Evolutionary conservation across 768 basidiomycete genomes (phyloP), one percentile per base, ranked within the genome.

Genomic region (Mycena crocata): DNA sequence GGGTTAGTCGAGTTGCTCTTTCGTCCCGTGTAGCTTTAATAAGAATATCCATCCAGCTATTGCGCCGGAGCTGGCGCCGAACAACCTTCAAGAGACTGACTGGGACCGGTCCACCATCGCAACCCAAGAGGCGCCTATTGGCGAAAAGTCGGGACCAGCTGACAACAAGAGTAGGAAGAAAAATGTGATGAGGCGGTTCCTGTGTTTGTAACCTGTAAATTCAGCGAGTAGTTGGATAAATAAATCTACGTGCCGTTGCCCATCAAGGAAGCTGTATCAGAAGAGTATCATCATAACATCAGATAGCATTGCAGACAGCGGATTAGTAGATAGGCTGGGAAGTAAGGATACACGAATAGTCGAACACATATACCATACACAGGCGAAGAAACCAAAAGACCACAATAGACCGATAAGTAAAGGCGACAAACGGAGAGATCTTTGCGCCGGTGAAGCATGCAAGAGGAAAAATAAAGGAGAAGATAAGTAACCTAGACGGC

Each of bases 11-110:
- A 14, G 24, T 28, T 2, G 9, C 12, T 23, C 13, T 0, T 40
- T 28, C 19, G 7, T 17, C 15, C 13, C 19, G 21, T n/a, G 17
- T 19, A n/a, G 23, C 52, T 30, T 35, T 34, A 31, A 44, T 17
- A 23, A 34, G 26, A n/a, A 40, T 46, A 8, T 9, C n/a, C 7
- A 5, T 30, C 6, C 32, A 67, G 79, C 78, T 0, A 79, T 81
- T 35, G 80, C 80, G 1, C 80, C 80, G 1, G 75, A 81, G 46
- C 62, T 79, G 14, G 77, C 78, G 0, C 78, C 78, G 5, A 77
- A 75, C 52, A 62, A 31, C 14, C 37, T 67, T 19, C 55, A 62
- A 52, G 64, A 59, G 13, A 34, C 13, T n/a, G 65, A 61, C 23
- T 66, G 65, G 58, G 65, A 66, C 23, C 50, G 39, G 24, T 66